These are phyloP conservation scores for Nicotiana knightiana DNA, from an alignment of 257 asterid genomes.

Conservation along the genomic window DNA sequence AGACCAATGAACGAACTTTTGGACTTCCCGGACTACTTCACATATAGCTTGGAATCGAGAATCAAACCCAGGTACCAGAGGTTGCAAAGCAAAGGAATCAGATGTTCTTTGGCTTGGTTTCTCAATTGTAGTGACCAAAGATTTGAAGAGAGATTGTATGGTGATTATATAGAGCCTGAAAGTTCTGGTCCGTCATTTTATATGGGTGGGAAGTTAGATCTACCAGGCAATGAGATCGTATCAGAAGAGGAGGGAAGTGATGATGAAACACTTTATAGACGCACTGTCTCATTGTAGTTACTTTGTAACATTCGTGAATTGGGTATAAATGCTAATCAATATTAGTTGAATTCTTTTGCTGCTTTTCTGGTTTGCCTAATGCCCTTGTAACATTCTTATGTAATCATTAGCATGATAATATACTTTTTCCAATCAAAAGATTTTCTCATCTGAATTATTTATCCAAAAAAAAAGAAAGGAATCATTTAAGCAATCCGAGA, in stretches of 20 bases:
- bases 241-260: slow-evolving; percentile 90
- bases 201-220: slow-evolving; percentile 82
- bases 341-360: neutral
- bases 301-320: neutral
- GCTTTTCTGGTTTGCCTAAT: neutral
- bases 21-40: slow-evolving; percentile 85
- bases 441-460: neutral
- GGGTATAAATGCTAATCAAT: slow-evolving; percentile 6
- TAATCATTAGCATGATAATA: neutral
- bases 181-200: slow-evolving; percentile 65
- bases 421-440: neutral
- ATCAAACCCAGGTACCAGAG: slow-evolving; percentile 79
- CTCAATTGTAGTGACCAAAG: slow-evolving; percentile 88
- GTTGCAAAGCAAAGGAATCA: slow-evolving; percentile 68
- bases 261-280: slow-evolving; percentile 76
- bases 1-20: slow-evolving; percentile 63
- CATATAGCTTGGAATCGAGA: slow-evolving; percentile 81
- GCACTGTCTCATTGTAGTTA: slow-evolving; percentile 67
- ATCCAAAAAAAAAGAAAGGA: neutral
- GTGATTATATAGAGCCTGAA: slow-evolving; percentile 74
- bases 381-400: neutral
- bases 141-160: slow-evolving; percentile 83
- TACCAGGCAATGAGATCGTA: slow-evolving; percentile 54
- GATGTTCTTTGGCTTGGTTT: slow-evolving; percentile 84
- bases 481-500: neutral